Conservation (phyloP, 768 basidiomycete genomes). For the Pleurotus pulmonarius region DNA sequence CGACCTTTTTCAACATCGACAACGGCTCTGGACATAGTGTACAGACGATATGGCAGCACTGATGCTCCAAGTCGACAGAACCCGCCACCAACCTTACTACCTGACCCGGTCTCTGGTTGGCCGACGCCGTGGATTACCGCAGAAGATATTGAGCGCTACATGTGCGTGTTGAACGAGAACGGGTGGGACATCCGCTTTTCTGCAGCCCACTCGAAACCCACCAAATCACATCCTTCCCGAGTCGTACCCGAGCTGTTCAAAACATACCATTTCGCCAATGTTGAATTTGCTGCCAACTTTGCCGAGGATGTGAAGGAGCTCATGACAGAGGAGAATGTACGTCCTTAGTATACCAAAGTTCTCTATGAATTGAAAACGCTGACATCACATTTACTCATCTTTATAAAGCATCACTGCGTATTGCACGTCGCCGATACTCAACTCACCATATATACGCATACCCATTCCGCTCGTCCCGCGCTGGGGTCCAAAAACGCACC, state of each 20-base stretch:
- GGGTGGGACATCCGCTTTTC: constrained; percentile 4
- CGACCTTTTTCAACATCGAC: too few species aligned
- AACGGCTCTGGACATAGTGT: too few species aligned
- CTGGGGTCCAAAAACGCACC: not conserved
- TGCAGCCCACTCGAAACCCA: not conserved
- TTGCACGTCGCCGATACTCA: not conserved
- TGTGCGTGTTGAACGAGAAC: not conserved
- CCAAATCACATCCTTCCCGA: not conserved
- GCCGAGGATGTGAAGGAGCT: not conserved
- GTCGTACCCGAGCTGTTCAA: not conserved
- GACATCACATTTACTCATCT: not conserved
- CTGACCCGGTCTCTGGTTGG: not conserved
- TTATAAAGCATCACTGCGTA: not conserved
- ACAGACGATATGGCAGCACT: too few species aligned
- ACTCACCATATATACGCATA: not conserved
- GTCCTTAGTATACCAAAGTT: not conserved
- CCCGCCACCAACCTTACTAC: not conserved
- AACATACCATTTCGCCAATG: not conserved
- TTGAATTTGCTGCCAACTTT: not conserved
- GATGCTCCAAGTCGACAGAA: too few species aligned
- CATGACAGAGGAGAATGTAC: not conserved
- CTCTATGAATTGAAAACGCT: not conserved
- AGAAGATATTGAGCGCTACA: not conserved
- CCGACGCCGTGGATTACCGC: constrained; percentile 2
- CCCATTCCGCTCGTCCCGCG: not conserved